Evolutionary conservation across 2,329 filamentous ascomycete species (phyloP).

Genomic region (Cryoendolithus antarcticus): DNA sequence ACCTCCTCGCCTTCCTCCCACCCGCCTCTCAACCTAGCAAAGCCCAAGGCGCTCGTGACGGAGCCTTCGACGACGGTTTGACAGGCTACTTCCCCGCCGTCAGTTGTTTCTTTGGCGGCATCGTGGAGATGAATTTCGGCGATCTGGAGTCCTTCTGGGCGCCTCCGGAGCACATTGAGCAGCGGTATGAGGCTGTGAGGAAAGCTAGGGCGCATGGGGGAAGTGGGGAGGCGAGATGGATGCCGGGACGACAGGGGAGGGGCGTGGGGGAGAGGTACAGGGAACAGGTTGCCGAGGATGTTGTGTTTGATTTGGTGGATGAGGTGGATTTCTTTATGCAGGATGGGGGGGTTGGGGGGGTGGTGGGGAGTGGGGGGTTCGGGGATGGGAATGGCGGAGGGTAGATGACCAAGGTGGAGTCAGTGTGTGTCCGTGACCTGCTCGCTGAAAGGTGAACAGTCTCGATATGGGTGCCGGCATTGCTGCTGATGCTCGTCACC

Average conservation of each 20-base stretch:
- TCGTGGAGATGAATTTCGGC: conserved; percentile 88
- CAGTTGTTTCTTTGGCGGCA: conserved; percentile 81
- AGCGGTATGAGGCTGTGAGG: conserved; percentile 25
- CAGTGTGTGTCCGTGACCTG: no score
- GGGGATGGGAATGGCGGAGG: no score
- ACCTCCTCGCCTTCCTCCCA: conserved; percentile 81
- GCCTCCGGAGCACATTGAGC: conserved; percentile 50
- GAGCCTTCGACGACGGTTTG: conserved; percentile 76
- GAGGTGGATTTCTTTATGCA: conserved; percentile 48
- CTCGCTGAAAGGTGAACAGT: no score
- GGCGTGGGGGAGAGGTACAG: conserved; percentile 68
- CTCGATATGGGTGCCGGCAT: no score
- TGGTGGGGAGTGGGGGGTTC: no score
- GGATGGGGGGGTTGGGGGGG: no score
- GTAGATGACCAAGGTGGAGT: no score
- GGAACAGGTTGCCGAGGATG: conserved; percentile 89
- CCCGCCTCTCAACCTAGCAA: conserved; percentile 66
- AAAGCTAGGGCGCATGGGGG: conserved; percentile 1
- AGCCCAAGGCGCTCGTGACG: conserved; percentile 68
- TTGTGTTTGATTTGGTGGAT: conserved; percentile 86
- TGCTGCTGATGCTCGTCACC: no score
- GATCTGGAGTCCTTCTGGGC: conserved; percentile 75
- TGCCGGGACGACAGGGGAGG: conserved; percentile 31
- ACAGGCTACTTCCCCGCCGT: conserved; percentile 92
- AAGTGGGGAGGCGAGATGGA: conserved; percentile 13